Conservation (phyloP, 2,329 filamentous ascomycete species). For the Phialophora chinensis region DNA sequence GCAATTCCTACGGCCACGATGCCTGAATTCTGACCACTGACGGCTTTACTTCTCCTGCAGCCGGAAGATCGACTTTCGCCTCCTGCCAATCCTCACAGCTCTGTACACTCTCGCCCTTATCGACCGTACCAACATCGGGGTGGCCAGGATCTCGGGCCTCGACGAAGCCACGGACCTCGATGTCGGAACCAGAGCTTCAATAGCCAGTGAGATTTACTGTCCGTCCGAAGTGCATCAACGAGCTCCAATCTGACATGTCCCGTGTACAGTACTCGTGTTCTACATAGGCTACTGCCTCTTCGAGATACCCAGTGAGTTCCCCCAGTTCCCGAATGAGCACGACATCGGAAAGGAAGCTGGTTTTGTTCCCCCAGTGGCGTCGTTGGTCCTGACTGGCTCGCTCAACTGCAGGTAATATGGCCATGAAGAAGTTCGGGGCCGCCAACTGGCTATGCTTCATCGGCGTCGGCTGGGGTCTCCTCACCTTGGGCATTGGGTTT, state of each 20-base stretch:
- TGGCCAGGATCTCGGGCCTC: slow-evolving; percentile 42
- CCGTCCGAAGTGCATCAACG: background rate
- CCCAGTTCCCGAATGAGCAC: too few relatives aligned
- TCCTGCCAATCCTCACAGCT: slow-evolving; percentile 41
- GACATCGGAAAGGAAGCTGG: too few relatives aligned
- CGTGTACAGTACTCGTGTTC: slow-evolving; percentile 68
- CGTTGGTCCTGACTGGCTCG: too few relatives aligned
- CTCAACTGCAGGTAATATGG: slow-evolving; percentile 44
- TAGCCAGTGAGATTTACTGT: slow-evolving; percentile 20
- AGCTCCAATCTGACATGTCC: background rate
- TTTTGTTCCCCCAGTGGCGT: too few relatives aligned
- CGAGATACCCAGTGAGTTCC: slow-evolving; percentile 59
- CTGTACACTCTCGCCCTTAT: slow-evolving; percentile 31
- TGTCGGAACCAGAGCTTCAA: slow-evolving; percentile 41
- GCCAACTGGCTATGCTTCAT: slow-evolving; percentile 24
- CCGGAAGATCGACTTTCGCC: slow-evolving; percentile 39
- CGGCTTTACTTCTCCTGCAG: background rate
- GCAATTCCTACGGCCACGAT: background rate
- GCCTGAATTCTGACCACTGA: background rate
- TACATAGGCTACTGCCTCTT: slow-evolving; percentile 71
- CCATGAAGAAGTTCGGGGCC: slow-evolving; percentile 46
- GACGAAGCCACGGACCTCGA: slow-evolving; percentile 42
- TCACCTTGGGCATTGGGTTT: slow-evolving; percentile 48
- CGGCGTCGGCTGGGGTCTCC: slow-evolving; percentile 31
- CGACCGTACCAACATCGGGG: slow-evolving; percentile 31